Evolutionary conservation across 2,329 filamentous ascomycete species (phyloP), one percentile per base, ranked within the genome.

Genomic region (Ophiostoma ips): DNA sequence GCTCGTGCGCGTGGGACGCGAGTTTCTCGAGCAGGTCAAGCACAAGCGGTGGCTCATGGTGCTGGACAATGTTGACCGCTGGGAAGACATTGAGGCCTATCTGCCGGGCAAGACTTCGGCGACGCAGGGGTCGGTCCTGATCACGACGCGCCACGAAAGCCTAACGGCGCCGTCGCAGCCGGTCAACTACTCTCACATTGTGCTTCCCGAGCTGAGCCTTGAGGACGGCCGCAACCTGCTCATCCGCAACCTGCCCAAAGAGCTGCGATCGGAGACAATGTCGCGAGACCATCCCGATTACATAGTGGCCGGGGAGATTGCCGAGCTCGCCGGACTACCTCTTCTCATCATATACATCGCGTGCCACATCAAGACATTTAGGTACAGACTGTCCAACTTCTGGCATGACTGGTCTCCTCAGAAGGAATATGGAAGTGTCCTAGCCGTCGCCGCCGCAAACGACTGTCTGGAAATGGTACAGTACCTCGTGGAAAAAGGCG

Each of bases 41-140:
- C 53, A 55, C 37, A 47, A 46, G 43, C 53, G 55, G n/a, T 56
- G 55, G 55, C 48, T 56, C 24, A 55, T 56, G 53, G 51, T 56
- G 3, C 50, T 56, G 30, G 55, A 56, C 43, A 56, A 55, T 16
- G 55, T 56, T 6, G 51, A 56, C 15, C 31, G 37, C 11, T 56
- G 55, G 55, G 51, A 55, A 5, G 53, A 56, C 37, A 53, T 56
- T 41, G 53, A 53, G 43, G 18, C 33, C 3, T 56, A 56, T 30
- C 52, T 48, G n/a, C 55, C 55, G 1, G 51, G 24, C 34, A 56
- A 56, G 33, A 53, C 53, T 12, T 50, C 51, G 18, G 50, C 48
- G 1, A 55, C 53, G 11, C 49, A 55, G 11, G 55, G 55, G 3
- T 55, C 53, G 16, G 51, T 55, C 13, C 18, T 56, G 19, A 52